Evolutionary conservation across 768 basidiomycete genomes (phyloP).

Genomic region (Kwoniella heveanensis): DNA sequence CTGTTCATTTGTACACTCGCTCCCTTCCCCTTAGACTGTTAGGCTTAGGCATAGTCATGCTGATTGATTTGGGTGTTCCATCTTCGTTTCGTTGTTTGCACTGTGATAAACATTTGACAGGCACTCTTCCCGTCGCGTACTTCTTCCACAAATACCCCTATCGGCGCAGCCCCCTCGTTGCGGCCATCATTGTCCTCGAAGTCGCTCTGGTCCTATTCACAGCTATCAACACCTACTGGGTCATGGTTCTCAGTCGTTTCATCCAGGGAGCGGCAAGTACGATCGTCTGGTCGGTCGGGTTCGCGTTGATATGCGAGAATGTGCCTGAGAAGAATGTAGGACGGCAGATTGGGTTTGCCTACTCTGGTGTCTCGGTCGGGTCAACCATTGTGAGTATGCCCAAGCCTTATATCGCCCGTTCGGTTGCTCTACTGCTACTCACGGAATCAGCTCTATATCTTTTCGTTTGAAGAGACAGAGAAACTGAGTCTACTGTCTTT

Average conservation of each 20-base stretch:
- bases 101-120: not conserved
- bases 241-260: constrained; percentile 41
- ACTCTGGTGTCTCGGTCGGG: constrained; percentile 45
- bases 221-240: constrained; percentile 41
- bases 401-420: too few relatives aligned
- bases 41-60: too few relatives aligned
- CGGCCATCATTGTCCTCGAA: constrained; percentile 34
- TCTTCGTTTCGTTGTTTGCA: too few relatives aligned
- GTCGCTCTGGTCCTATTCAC: constrained; percentile 41
- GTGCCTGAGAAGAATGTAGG: constrained; percentile 42
- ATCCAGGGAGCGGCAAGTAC: constrained; percentile 40
- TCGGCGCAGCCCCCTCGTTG: constrained; percentile 36
- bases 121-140: constrained; percentile 37
- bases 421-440: too few relatives aligned
- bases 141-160: constrained; percentile 40
- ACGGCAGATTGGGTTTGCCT: constrained; percentile 48
- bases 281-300: constrained; percentile 38
- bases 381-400: constrained; percentile 34
- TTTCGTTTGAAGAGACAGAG: not conserved
- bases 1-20: too few relatives aligned
- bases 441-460: too few relatives aligned
- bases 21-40: too few relatives aligned
- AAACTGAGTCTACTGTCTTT: not conserved
- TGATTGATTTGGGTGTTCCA: not conserved
- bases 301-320: constrained; percentile 40